phyloP scores from a whole-genome alignment of 2,329 filamentous ascomycete genomes.

The Rhynchosporium agropyri region DNA sequence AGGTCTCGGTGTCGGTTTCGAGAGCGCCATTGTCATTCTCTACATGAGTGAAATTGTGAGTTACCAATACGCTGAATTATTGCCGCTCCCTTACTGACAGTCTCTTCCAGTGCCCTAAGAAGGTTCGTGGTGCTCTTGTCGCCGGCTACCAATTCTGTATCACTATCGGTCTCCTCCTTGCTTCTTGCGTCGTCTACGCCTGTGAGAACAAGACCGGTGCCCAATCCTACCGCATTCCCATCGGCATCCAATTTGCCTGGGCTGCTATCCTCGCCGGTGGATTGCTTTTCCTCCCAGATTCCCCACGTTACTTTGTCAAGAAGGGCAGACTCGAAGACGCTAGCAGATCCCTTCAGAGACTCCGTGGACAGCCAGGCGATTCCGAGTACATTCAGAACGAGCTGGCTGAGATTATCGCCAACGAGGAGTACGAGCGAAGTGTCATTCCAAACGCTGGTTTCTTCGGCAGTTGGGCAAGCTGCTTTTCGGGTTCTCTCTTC shows the following conservation, averaged over 20 bases:
- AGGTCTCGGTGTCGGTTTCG: conserved; percentile 78
- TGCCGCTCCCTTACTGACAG: background rate
- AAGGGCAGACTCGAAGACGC: conserved; percentile 70
- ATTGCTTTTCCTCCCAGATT: conserved; percentile 79
- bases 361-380: conserved; percentile 73
- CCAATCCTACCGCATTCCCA: conserved; percentile 77
- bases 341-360: conserved; percentile 60
- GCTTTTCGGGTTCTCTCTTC: conserved; percentile 65
- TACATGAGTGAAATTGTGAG: conserved; percentile 65
- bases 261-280: conserved; percentile 73
- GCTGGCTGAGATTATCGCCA: conserved; percentile 83
- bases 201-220: conserved; percentile 64
- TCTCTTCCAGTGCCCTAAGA: conserved; percentile 57
- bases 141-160: conserved; percentile 83
- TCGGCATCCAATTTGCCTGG: conserved; percentile 79
- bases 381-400: conserved; percentile 78
- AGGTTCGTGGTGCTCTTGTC: conserved; percentile 79
- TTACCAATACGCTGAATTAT: background rate
- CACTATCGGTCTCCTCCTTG: conserved; percentile 76
- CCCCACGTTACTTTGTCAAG: conserved; percentile 84
- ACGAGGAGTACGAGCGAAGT: conserved; percentile 80
- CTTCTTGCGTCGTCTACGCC: conserved; percentile 73
- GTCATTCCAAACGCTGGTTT: conserved; percentile 67
- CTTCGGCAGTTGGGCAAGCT: conserved; percentile 68
- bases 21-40: conserved; percentile 77